Evolutionary conservation across 2,329 filamentous ascomycete species (phyloP).

Genomic region (Graphiopsis chlorocephala): DNA sequence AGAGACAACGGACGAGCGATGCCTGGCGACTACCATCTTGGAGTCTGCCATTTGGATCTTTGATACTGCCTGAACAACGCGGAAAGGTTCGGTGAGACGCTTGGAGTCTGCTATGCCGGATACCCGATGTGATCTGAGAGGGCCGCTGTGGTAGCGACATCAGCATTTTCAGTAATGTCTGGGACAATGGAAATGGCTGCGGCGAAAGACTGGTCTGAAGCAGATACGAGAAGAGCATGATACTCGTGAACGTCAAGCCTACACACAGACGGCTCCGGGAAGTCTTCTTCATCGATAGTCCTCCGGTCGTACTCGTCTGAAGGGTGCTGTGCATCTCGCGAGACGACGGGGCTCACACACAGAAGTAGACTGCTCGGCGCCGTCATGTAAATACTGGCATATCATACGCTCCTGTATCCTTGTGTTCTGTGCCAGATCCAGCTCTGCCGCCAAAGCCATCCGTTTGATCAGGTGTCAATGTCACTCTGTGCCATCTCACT

Average conservation of each 20-base stretch:
- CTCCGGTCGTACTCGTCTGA: constrained; percentile 54
- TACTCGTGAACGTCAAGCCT: constrained; percentile 28
- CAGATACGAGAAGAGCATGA: constrained; percentile 37
- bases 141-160: constrained; percentile 26
- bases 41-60: constrained; percentile 54
- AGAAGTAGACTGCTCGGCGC: constrained; percentile 39
- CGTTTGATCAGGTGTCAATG: constrained; percentile 5
- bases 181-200: constrained; percentile 10
- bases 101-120: constrained; percentile 35
- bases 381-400: constrained; percentile 25
- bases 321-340: constrained; percentile 54
- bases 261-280: constrained; percentile 43
- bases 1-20: constrained; percentile 51
- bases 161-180: constrained; percentile 35
- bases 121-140: constrained; percentile 30
- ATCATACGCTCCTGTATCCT: constrained; percentile 31
- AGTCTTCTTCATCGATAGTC: constrained; percentile 30
- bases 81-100: constrained; percentile 18
- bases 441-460: constrained; percentile 12
- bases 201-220: constrained; percentile 19
- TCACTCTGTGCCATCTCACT: neutral
- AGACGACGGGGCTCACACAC: constrained; percentile 49
- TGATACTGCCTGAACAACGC: constrained; percentile 22
- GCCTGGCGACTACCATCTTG: constrained; percentile 46
- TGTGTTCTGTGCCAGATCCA: constrained; percentile 20